Evolutionary conservation across 306 rosid genomes (phyloP).

Genomic region (Castanospermum australe): DNA sequence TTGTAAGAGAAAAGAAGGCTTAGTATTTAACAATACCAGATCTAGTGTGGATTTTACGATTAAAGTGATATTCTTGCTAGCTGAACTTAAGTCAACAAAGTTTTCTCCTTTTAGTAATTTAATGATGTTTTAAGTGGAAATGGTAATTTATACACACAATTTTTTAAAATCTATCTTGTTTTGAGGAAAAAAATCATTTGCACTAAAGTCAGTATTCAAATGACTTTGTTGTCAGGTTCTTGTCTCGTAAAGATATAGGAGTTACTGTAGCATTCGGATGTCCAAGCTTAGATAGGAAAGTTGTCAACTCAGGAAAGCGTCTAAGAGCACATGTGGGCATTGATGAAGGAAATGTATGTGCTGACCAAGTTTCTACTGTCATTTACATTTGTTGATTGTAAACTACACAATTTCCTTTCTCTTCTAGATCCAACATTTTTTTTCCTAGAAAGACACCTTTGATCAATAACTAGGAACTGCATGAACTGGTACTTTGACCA

Average conservation of each 20-base stretch:
- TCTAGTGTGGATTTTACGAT: neutral
- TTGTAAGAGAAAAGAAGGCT: neutral
- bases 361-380: slow-evolving; percentile 9
- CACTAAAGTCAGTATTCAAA: neutral
- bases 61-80: neutral
- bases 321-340: slow-evolving; percentile 68
- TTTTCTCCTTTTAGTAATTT: neutral
- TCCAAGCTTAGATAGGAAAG: slow-evolving; percentile 86
- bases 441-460: neutral
- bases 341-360: slow-evolving; percentile 81
- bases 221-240: slow-evolving; percentile 38
- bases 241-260: slow-evolving; percentile 70
- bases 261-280: slow-evolving; percentile 64
- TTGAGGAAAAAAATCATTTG: neutral
- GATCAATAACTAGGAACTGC: slow-evolving; percentile 23
- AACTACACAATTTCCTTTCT: neutral
- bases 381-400: neutral
- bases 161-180: neutral
- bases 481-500: slow-evolving; percentile 36
- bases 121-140: neutral
- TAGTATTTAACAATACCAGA: neutral
- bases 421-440: neutral
- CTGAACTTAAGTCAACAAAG: neutral
- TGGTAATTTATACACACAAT: no score
- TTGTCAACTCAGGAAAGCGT: slow-evolving; percentile 81